Percentiles rank a stretch among this genome's conserved stretches.
Evolutionary conservation across 768 basidiomycete species (phyloP).

Genomic region (Russula earlei): DNA sequence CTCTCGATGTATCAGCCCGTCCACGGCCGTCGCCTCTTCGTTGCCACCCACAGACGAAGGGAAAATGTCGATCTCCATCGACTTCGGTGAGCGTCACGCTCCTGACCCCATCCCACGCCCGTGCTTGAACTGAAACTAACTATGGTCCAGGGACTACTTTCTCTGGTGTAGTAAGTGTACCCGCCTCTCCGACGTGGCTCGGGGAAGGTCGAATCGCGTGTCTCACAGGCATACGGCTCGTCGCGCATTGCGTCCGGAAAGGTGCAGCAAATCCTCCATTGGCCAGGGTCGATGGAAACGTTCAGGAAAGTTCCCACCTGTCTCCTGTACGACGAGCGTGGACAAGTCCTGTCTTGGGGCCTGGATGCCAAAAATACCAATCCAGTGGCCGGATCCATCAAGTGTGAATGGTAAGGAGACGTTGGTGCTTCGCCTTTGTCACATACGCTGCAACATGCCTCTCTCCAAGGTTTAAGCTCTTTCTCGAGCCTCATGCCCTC

Average conservation of each 20-base stretch:
- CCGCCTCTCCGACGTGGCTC: not conserved
- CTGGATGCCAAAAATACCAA: slow-evolving; percentile 78
- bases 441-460: not conserved
- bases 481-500: slow-evolving; percentile 72
- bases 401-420: slow-evolving; percentile 42
- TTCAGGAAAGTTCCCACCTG: slow-evolving; percentile 82
- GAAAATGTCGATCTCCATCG: slow-evolving; percentile 75
- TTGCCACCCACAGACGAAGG: slow-evolving; percentile 43
- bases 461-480: slow-evolving; percentile 67
- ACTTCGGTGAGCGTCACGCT: slow-evolving; percentile 49
- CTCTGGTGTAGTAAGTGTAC: slow-evolving; percentile 68
- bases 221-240: slow-evolving; percentile 67
- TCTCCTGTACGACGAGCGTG: slow-evolving; percentile 66
- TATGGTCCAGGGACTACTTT: slow-evolving; percentile 63
- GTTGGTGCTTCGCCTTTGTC: not conserved
- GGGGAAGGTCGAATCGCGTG: not conserved
- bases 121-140: slow-evolving; percentile 9
- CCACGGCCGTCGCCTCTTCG: not conserved
- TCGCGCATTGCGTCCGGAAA: slow-evolving; percentile 71
- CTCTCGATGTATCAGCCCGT: slow-evolving; percentile 9
- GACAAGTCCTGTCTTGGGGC: slow-evolving; percentile 75
- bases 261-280: slow-evolving; percentile 76
- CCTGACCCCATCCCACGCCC: not conserved
- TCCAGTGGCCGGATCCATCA: slow-evolving; percentile 49
- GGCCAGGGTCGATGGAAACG: slow-evolving; percentile 81